Base-by-base conservation (phyloP, 768 basidiomycete genomes). In the Cyclocybe cylindracea region DNA sequence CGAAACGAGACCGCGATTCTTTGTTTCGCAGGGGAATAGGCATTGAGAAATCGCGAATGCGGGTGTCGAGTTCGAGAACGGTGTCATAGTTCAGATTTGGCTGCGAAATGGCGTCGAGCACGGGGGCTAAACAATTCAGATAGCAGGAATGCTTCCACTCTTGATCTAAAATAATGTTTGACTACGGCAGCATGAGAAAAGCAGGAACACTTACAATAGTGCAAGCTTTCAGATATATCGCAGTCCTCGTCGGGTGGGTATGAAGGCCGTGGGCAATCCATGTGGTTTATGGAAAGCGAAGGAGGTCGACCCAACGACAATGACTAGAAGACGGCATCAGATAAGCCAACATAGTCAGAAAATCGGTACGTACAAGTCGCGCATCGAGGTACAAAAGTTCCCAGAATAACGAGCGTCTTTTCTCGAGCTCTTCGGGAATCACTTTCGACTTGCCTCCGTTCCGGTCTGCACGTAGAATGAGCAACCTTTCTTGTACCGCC, bases 71-170 rank as follows among this genome's bases (percentile, higher is more conserved):
- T 37, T 76, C 77, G 34, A 88, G 63, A 34, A 87, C 72, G 5
- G 64, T 74, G 19, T 68, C 70, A 58, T 80, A 78, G 49, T 84
- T 79, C 10, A 76, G 61, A 11, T 73, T 70, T n/a, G 78, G 79
- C 51, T 81, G 75, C 1, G 84, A 80, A 38, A 78, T 78, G 13
- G 77, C 71, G 42, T 85, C 80, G 10, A 86, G 70, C 9, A 86
- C 82, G 1, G 85, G 85, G 14, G 80, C 77, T 32, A 86, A 72
- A 59, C 84, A 87, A 31, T 79, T 62, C 3, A 75, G 60, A 58
- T 84, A 84, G 61, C 83, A 87, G 0, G 76, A 74, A 57, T 87
- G 83, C 60, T 85, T 86, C 86, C 86, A 88, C 71, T 83, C 79
- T 60, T 85, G 84, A 66, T 84, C 86, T 87, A 48, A 18, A 11